These are phyloP conservation scores for Magnolia changhungtana DNA, from an alignment of 164 flowering plant species.

Conservation along the genomic window DNA sequence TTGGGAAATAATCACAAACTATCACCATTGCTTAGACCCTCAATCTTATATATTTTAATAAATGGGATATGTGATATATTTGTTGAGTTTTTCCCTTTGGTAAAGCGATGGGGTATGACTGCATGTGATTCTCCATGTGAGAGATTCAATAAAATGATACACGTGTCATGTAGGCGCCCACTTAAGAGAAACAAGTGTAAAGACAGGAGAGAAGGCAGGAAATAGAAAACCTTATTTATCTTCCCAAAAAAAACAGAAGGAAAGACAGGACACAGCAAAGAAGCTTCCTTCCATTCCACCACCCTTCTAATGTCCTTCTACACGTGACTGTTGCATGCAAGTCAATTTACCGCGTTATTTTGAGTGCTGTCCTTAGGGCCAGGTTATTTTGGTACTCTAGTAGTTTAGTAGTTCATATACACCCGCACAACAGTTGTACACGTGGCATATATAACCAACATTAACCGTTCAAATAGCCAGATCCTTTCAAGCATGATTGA, in stretches of 20 bases:
- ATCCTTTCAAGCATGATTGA: too few species aligned
- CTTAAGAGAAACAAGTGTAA: neutral
- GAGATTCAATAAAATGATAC: neutral
- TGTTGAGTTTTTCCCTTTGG: neutral
- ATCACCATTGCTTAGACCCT: too few species aligned
- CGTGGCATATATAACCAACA: too few species aligned
- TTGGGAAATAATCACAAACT: too few species aligned
- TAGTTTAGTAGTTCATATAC: neutral
- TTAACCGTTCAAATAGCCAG: neutral
- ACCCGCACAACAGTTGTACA: neutral
- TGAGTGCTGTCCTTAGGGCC: neutral
- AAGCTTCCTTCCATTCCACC: constrained; percentile 2
- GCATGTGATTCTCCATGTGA: constrained; percentile 3
- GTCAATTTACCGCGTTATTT: neutral
- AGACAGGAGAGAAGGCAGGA: too few species aligned
- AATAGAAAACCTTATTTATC: too few species aligned
- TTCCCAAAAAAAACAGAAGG: too few species aligned
- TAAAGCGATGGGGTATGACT: neutral
- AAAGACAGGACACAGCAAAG: neutral
- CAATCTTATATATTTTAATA: too few species aligned
- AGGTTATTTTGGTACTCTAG: neutral
- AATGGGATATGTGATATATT: too few species aligned
- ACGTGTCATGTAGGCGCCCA: neutral
- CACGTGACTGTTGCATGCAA: too few species aligned
- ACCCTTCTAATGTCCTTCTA: neutral